These are phyloP conservation scores for Heliocybe sulcata DNA, from an alignment of 1,284 basidiomycete genomes.

Conservation along the genomic window DNA sequence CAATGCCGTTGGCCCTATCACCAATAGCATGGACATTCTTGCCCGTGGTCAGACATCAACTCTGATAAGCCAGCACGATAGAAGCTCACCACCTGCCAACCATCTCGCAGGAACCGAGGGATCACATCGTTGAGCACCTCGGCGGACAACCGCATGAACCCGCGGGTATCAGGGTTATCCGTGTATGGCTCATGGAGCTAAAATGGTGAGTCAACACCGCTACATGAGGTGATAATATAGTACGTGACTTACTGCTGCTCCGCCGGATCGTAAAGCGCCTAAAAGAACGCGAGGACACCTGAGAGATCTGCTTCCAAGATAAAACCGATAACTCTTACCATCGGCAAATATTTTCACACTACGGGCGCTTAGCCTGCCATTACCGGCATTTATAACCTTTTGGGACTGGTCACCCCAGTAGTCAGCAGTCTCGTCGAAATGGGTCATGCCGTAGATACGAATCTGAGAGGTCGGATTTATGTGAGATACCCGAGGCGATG, in stretches of 20 bases:
- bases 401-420: conserved; percentile 71
- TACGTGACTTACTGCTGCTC: conserved; percentile 65
- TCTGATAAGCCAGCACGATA: not conserved
- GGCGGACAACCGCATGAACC: conserved; percentile 70
- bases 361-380: conserved; percentile 61
- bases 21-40: conserved; percentile 91
- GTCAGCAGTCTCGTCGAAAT: conserved; percentile 58
- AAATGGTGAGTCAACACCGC: conserved; percentile 5
- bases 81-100: conserved; percentile 71
- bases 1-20: conserved; percentile 81
- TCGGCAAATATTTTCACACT: conserved; percentile 90
- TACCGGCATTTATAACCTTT: conserved; percentile 48
- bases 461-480: conserved; percentile 42
- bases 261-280: conserved; percentile 86
- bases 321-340: conserved; percentile 32
- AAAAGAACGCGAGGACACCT: conserved; percentile 7
- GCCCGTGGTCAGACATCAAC: conserved; percentile 1
- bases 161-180: conserved; percentile 70
- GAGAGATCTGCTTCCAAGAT: not conserved
- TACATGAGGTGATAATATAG: not conserved
- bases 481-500: conserved; percentile 19
- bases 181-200: conserved; percentile 75
- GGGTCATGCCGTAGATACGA: conserved; percentile 69
- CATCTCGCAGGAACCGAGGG: conserved; percentile 64
- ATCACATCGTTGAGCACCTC: conserved; percentile 59